Base-by-base conservation (phyloP, 2,329 filamentous ascomycete species). In the Colletotrichum navitas region DNA sequence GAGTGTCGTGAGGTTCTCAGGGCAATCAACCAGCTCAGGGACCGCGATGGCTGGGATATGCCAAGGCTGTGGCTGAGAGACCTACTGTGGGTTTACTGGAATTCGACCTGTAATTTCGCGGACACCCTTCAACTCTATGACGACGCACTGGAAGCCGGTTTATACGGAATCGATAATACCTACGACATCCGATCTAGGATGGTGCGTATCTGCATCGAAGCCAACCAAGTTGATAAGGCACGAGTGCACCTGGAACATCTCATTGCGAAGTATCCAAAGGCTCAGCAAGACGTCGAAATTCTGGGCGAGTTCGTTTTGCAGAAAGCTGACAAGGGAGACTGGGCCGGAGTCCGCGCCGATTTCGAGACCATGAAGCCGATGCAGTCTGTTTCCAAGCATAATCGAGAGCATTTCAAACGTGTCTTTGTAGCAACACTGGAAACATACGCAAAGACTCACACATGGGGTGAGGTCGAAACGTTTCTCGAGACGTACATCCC, bases 371-470 rank as follows among this genome's bases (percentile, higher is more conserved):
- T 80, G 76, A 73, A 52, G 32, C 74, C 70, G 70, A 76, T 77
- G 45, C 47, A 59, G 10, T 54, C 66, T 16, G 24, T 52, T 21
- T 36, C 45, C 47, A 39, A 51, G 60, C 36, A 56, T 14, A 74
- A 68, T 72, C 73, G 45, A 36, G n/a, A 39, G 12, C 59, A 56
- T 7, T 80, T 81, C 39, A 76, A 78, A 24, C 73, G 76, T 54
- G 78, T 78, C 5, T 83, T 85, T 64, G 77, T 81, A 14, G 77
- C 79, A 12, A 75, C 85, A 26, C 76, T 84, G 34, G 81, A 85
- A 69, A 72, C 79, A n/a, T 85, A 80, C 73, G 75, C 78, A 18
- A 75, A 78, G n/a, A 76, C 66, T 11, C 84, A 85, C 71, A 79
- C 81, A 3, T 80, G 80, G 47, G 74, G 75, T 24, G 83, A 86